A percentile compares a stretch with the other conserved stretches of the same genome.
Evolutionary conservation across 2,329 filamentous ascomycete genomes (phyloP).

Genomic region (Epichloe gansuensis): DNA sequence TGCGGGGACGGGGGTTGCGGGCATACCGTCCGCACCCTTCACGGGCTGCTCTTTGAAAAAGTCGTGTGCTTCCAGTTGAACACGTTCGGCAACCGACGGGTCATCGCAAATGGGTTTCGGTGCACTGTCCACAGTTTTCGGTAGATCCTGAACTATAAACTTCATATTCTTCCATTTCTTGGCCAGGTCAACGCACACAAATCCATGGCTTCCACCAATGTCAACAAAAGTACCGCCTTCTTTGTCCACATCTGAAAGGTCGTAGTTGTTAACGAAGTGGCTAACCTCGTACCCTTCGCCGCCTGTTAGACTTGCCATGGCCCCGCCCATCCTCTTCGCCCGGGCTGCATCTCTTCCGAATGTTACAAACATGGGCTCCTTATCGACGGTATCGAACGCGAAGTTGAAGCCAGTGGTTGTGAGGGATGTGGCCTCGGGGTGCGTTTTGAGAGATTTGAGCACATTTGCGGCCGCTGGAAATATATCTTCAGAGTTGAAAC

Average conservation of each 20-base stretch:
- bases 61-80: slow-evolving; percentile 38
- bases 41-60: slow-evolving; percentile 46
- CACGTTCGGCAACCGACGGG: slow-evolving; percentile 23
- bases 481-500: slow-evolving; percentile 42
- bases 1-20: too few relatives aligned
- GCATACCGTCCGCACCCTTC: slow-evolving; percentile 36
- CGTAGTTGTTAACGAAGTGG: slow-evolving; percentile 41
- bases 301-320: slow-evolving; percentile 42
- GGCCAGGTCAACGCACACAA: slow-evolving; percentile 43
- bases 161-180: slow-evolving; percentile 35
- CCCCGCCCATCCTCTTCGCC: slow-evolving; percentile 38
- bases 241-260: slow-evolving; percentile 35
- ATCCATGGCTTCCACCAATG: slow-evolving; percentile 45
- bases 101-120: slow-evolving; percentile 30
- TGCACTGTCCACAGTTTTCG: slow-evolving; percentile 34
- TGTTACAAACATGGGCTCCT: slow-evolving; percentile 42
- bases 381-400: slow-evolving; percentile 35
- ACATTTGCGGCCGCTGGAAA: slow-evolving; percentile 37
- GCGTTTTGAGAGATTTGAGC: slow-evolving; percentile 28
- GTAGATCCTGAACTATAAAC: slow-evolving; percentile 44
- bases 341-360: slow-evolving; percentile 35
- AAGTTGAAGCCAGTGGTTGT: slow-evolving; percentile 39
- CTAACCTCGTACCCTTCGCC: slow-evolving; percentile 44
- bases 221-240: slow-evolving; percentile 41
- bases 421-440: slow-evolving; percentile 37